Conservation (phyloP, 2,329 filamentous ascomycete species). For the Monilinia fructigena region DNA sequence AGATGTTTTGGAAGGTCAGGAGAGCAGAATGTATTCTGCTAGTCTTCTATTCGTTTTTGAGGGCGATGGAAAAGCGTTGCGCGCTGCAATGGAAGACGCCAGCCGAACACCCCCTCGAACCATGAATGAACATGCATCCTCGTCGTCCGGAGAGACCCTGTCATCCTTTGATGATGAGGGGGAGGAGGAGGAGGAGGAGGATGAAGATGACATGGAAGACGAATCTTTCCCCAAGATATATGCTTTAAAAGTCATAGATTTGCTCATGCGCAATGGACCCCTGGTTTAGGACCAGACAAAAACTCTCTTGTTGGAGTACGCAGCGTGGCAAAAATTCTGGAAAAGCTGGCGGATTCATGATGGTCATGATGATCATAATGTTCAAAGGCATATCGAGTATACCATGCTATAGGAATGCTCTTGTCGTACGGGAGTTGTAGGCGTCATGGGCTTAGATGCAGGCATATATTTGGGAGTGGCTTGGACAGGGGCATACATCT, state of each 20-base stretch:
- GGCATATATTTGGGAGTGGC: slow-evolving; percentile 18
- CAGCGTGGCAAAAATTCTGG: slow-evolving; percentile 69
- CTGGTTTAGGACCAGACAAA: slow-evolving; percentile 80
- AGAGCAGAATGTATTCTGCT: slow-evolving; percentile 61
- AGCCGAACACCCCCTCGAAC: slow-evolving; percentile 36
- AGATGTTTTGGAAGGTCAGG: slow-evolving; percentile 53
- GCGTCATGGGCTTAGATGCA: slow-evolving; percentile 22
- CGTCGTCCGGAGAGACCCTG: slow-evolving; percentile 31
- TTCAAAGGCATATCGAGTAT: slow-evolving; percentile 2
- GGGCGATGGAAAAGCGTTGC: slow-evolving; percentile 57
- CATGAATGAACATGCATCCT: slow-evolving; percentile 36
- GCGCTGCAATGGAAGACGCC: slow-evolving; percentile 41
- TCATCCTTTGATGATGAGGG: slow-evolving; percentile 42
- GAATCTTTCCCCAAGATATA: slow-evolving; percentile 64
- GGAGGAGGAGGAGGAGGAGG: slow-evolving; percentile 57
- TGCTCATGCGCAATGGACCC: slow-evolving; percentile 81
- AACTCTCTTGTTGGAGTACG: slow-evolving; percentile 75
- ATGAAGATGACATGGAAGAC: slow-evolving; percentile 54
- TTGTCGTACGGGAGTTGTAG: slow-evolving; percentile 8
- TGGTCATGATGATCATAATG: background rate
- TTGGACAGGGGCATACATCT: slow-evolving; percentile 22
- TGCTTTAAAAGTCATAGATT: slow-evolving; percentile 88
- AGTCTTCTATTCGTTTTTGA: slow-evolving; percentile 62
- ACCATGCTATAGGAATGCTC: background rate
- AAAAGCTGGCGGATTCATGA: slow-evolving; percentile 45